Conservation (phyloP, 306 rosid species). For the Senna siamea region DNA sequence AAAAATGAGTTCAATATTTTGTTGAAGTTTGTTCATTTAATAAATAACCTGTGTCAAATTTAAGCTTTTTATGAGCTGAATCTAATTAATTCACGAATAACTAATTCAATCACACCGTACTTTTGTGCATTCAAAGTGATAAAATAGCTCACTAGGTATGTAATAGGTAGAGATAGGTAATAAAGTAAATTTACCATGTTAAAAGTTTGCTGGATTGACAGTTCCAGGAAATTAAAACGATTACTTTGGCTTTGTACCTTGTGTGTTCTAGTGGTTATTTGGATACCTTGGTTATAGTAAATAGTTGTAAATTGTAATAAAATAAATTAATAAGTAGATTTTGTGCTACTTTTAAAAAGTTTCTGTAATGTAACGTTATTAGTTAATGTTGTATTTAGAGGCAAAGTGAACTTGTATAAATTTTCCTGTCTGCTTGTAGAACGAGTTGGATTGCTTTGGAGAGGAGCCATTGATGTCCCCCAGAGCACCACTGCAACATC, state of each 20-base stretch:
- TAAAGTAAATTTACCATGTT: not conserved
- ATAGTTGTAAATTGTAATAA: not conserved
- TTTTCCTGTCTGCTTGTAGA: conserved; percentile 58
- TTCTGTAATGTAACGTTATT: not conserved
- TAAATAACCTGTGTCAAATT: too few species aligned
- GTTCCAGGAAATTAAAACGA: not conserved
- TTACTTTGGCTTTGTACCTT: conserved; percentile 8
- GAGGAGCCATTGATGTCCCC: conserved; percentile 88
- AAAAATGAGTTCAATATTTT: too few species aligned
- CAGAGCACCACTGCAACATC: conserved; percentile 60
- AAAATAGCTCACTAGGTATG: conserved; percentile 3
- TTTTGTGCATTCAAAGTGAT: not conserved
- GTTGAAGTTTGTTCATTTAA: too few species aligned
- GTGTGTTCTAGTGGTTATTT: not conserved
- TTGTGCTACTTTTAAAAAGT: conserved; percentile 23
- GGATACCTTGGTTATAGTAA: conserved; percentile 8
- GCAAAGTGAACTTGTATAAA: too few species aligned
- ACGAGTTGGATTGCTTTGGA: conserved; percentile 76
- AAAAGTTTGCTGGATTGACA: conserved; percentile 12
- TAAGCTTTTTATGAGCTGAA: too few species aligned
- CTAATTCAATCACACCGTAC: too few species aligned
- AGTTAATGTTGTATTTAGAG: too few species aligned
- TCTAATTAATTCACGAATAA: too few species aligned
- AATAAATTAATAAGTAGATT: not conserved
- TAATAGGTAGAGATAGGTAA: too few species aligned